phyloP scores from a whole-genome alignment of 2,329 filamentous ascomycete species.

The Orbilia brochopaga region DNA sequence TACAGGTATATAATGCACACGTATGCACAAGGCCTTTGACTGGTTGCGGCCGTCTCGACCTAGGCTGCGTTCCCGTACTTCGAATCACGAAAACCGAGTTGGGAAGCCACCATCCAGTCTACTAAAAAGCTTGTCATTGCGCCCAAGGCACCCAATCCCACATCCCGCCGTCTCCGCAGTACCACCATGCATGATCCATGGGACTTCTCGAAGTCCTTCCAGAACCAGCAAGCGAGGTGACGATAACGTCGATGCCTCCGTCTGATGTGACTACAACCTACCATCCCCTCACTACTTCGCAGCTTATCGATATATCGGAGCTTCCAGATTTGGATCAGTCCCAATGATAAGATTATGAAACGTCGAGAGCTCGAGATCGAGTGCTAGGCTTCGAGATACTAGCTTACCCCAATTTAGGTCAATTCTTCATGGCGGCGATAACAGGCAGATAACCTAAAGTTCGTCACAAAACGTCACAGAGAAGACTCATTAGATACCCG shows the following conservation, averaged over 20 bases:
- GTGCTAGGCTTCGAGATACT: no score
- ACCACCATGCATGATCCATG: slow-evolving; percentile 24
- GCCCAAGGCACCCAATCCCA: slow-evolving; percentile 40
- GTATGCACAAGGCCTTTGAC: neutral
- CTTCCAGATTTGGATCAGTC: no score
- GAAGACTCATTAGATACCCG: no score
- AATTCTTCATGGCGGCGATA: no score
- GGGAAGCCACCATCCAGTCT: slow-evolving; percentile 21
- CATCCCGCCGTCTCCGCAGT: slow-evolving; percentile 33
- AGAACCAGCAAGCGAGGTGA: slow-evolving; percentile 22
- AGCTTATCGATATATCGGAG: neutral
- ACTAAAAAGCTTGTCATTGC: slow-evolving; percentile 31
- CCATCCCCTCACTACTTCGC: neutral
- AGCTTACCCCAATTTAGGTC: no score
- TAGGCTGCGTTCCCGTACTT: slow-evolving; percentile 18
- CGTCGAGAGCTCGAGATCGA: no score
- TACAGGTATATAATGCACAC: slow-evolving; percentile 7
- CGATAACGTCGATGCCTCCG: neutral
- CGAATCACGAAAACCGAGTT: slow-evolving; percentile 28
- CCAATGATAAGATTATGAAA: no score
- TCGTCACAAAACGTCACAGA: no score
- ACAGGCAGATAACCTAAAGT: no score
- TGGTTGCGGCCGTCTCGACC: slow-evolving; percentile 1
- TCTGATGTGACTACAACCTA: neutral
- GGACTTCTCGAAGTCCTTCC: slow-evolving; percentile 37